Evolutionary conservation across 176 grass and related monocot genomes (phyloP).

Genomic region (Zoysia pacifica): DNA sequence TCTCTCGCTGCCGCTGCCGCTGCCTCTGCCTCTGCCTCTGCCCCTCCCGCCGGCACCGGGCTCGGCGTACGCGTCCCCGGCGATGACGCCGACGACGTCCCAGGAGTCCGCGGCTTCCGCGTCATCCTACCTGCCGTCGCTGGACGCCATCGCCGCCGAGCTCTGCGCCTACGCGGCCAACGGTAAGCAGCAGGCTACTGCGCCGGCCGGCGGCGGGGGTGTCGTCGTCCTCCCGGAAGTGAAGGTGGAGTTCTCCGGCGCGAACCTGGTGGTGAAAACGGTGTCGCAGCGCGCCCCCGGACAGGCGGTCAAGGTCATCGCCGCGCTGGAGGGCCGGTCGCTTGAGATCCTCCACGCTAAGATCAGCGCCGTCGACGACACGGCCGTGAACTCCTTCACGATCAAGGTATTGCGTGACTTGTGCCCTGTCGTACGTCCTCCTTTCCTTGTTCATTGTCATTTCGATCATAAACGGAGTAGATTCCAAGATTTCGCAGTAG

Average conservation of each 20-base stretch:
- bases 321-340: conserved; percentile 65
- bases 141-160: conserved; percentile 41
- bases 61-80: conserved; percentile 39
- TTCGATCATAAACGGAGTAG: neutral
- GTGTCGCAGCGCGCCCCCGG: conserved; percentile 64
- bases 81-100: conserved; percentile 33
- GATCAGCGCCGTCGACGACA: conserved; percentile 70
- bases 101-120: neutral
- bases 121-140: conserved; percentile 10
- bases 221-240: conserved; percentile 53
- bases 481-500: conserved; percentile 9
- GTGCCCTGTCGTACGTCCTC: too few relatives aligned
- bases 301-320: conserved; percentile 73
- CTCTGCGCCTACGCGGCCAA: conserved; percentile 37
- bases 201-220: neutral
- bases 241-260: conserved; percentile 81
- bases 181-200: conserved; percentile 2
- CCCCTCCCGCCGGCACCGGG: neutral
- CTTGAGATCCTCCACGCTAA: conserved; percentile 84
- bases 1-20: neutral
- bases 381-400: conserved; percentile 85
- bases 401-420: conserved; percentile 56
- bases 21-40: neutral
- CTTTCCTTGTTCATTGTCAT: too few relatives aligned
- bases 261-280: conserved; percentile 84